Conservation (phyloP, 2,329 filamentous ascomycete species). For the Ophiocordyceps camponoti-floridani region DNA sequence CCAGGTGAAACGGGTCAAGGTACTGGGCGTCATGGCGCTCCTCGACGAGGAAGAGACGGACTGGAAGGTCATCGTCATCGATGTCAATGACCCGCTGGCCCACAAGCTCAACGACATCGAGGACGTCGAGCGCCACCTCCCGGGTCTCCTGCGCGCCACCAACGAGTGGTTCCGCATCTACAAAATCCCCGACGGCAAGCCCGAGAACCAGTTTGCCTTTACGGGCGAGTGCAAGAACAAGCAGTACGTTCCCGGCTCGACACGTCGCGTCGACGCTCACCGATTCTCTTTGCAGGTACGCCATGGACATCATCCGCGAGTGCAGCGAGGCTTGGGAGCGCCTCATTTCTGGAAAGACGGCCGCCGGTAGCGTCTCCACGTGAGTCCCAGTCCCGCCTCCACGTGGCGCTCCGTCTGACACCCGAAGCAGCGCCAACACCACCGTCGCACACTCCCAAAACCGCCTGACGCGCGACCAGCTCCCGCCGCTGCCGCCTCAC, state of each 20-base stretch:
- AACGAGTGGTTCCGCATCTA: constrained; percentile 99
- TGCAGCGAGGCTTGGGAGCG: constrained; percentile 95
- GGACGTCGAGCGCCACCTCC: constrained; percentile 96
- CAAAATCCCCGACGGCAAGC: constrained; percentile 99
- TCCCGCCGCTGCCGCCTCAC: constrained; percentile 60
- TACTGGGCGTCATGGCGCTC: constrained; percentile 96
- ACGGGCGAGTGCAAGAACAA: constrained; percentile 99
- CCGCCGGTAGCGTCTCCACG: constrained; percentile 62
- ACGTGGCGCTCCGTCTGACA: constrained; percentile 10
- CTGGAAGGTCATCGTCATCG: constrained; percentile 99
- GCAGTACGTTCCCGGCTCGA: constrained; percentile 39
- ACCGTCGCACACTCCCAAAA: constrained; percentile 56
- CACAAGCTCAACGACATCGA: constrained; percentile 96
- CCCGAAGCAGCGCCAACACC: constrained; percentile 52
- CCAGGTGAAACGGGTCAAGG: constrained; percentile 99
- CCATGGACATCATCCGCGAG: constrained; percentile 87
- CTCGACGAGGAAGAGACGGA: constrained; percentile 99
- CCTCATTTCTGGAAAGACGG: constrained; percentile 79
- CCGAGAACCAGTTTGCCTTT: constrained; percentile 99
- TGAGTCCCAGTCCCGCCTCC: constrained; percentile 26
- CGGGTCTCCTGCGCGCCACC: constrained; percentile 87
- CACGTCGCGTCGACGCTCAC: constrained; percentile 1
- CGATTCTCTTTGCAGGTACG: constrained; percentile 42
- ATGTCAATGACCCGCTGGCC: constrained; percentile 91
- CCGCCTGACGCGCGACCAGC: constrained; percentile 49